Evolutionary conservation across 805 yeast species (phyloP), one percentile per base, ranked within the genome.

Genomic region (Candida parachauliodes): DNA sequence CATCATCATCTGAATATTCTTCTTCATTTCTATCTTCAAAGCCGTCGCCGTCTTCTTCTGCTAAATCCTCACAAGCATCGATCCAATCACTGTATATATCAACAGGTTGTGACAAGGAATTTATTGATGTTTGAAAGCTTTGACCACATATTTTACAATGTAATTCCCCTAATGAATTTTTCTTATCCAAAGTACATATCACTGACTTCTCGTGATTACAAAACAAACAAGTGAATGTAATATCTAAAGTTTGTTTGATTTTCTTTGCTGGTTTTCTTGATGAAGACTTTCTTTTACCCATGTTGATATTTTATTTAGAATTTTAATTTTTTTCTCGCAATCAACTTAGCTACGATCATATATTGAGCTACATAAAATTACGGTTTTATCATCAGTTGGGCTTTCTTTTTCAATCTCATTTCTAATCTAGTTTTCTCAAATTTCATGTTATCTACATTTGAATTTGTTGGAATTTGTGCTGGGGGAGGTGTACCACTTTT

Each of bases 61-160:
- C 93, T 36, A 85, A 83, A 23, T 85, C 88, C 52, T 84, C 94
- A 62, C 91, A 85, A 1, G 98, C 98, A 68, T 91, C 98, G 37
- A 88, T 88, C 98, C 98, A 91, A 59, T 91, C 98, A 34, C 95
- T 83, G 57, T 91, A 91, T 11, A 91, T 84, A 62, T 91, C 98
- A 28, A 91, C 88, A 0, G 98, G 96, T 41, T 86, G 96, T 11
- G 88, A 79, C 36, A 83, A 67, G 3, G 87, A 77, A 58, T 87
- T 87, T 49, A 89, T 87, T 32, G 88, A 79, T 3, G 95, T 78
- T 59, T 89, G 97, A 68, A 93, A 91, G 26, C 78, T 75, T 59
- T 89, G 97, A 0, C 97, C 97, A 58, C 98, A 91, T 23, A 88
- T 83, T 56, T 93, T 93, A 60, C 98, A 91, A 45, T 77, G 79